A percentile compares a stretch with the other conserved stretches of the same genome.
Conservation (phyloP, 1,139 yeast species). For the Pichia kudriavzevii region DNA sequence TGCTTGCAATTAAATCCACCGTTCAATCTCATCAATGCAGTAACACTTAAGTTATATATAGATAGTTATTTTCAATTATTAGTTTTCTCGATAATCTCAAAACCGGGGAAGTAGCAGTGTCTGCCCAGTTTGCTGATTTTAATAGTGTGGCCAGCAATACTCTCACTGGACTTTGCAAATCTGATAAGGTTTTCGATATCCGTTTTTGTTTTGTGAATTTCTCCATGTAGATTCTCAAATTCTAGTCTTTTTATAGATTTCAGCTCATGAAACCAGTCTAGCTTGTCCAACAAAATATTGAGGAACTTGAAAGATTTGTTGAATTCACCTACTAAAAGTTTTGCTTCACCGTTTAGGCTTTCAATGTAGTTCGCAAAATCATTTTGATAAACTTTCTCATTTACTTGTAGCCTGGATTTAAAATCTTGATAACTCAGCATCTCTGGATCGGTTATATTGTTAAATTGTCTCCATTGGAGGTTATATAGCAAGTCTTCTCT, state of each 20-base stretch:
- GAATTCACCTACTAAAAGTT: too few relatives aligned
- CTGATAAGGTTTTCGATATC: constrained; percentile 16
- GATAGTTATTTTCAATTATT: too few relatives aligned
- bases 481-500: constrained; percentile 46
- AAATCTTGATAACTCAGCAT: constrained; percentile 40
- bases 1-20: not conserved
- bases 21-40: too few relatives aligned
- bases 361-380: constrained; percentile 7
- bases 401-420: constrained; percentile 12
- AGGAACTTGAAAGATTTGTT: constrained; percentile 2
- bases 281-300: constrained; percentile 2
- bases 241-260: constrained; percentile 10
- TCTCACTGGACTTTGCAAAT: not conserved
- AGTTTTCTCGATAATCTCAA: constrained; percentile 4
- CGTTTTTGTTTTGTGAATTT: constrained; percentile 16
- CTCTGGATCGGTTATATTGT: constrained; percentile 75
- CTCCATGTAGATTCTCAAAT: constrained; percentile 15
- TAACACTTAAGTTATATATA: too few relatives aligned
- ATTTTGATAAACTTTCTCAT: constrained; percentile 10
- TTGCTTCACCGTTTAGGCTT: not conserved
- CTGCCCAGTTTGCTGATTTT: constrained; percentile 16
- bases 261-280: constrained; percentile 13
- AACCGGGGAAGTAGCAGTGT: constrained; percentile 23
- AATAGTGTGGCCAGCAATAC: constrained; percentile 2
- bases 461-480: constrained; percentile 74